Evolutionary conservation across 208 protist genomes (phyloP), one percentile per base, ranked within the genome.

Genomic region (Acanthamoeba castellanii): DNA sequence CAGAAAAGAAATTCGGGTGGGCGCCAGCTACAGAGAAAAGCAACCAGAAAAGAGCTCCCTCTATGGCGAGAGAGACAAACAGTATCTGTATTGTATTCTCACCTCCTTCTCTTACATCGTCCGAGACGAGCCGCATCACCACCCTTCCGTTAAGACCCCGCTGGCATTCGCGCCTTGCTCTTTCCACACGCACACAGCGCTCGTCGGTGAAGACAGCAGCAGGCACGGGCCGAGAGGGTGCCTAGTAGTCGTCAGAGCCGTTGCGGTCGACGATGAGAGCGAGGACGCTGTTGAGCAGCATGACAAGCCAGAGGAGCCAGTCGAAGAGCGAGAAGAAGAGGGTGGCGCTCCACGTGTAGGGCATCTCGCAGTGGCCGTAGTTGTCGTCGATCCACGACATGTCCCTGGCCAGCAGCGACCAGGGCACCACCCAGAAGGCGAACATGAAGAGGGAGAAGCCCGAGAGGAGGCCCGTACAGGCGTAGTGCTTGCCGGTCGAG

Each of bases 291-390:
- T 85, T 85, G 42, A 85, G 16, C 14, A 85, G 9, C 76, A 85
- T 85, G 13, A 85, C 20, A 7, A 85, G n/a, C 76, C 76, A 85
- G 13, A 85, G 76, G 5, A 85, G 45, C 76, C 37, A 59, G 47
- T 85, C 45, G 42, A 85, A 85, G 34, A 85, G 76, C 9, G 76
- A 85, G 76, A 85, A 85, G 76, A 85, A 85, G 18, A 85, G 45
- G 20, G 76, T 57, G 76, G 76, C 76, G 76, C 76, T 85, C 76
- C 76, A 85, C 22, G 76, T 85, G 42, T 85, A 85, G 22, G 76
- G 76, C 76, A 85, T 85, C n/a, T 85, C 45, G 76, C 76, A 85
- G 7, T 22, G 3, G 42, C 18, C 76, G 16, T 11, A 30, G 7
- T 34, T n/a, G 37, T 50, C 47, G 76, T 85, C 76, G 13, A 37